Percentiles rank a stretch among this genome's conserved stretches.
These are phyloP conservation scores for Plasmodium yoelii DNA, from an alignment of 169 alveolate genomes.

Conservation along the genomic window DNA sequence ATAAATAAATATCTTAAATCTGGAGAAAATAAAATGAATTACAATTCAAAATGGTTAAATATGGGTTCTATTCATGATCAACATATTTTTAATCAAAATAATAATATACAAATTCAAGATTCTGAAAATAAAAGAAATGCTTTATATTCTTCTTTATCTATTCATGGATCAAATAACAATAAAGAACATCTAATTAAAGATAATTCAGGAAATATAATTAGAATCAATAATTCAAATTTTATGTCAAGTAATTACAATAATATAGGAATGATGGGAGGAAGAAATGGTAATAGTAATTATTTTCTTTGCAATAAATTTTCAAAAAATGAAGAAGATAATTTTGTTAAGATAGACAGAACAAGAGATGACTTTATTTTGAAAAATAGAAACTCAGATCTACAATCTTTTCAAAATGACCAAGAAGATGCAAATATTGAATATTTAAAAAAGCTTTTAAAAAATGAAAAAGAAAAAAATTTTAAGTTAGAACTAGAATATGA, in stretches of 20 bases:
- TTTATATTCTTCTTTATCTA: constrained; percentile 14
- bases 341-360: constrained; percentile 22
- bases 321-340: constrained; percentile 2
- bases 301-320: neutral
- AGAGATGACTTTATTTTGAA: constrained; percentile 20
- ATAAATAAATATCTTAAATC: constrained; percentile 36
- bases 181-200: too few species aligned
- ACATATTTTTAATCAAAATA: constrained; percentile 1
- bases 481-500: constrained; percentile 60
- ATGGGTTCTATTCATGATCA: neutral
- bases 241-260: neutral
- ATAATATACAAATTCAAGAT: neutral
- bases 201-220: too few species aligned
- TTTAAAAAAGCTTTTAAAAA: constrained; percentile 40
- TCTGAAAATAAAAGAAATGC: neutral
- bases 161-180: too few species aligned
- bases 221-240: neutral
- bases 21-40: constrained; percentile 19
- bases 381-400: constrained; percentile 17
- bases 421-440: constrained; percentile 23
- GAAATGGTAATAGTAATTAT: neutral
- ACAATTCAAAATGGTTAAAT: neutral
- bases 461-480: constrained; percentile 49
- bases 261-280: neutral
- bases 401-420: constrained; percentile 14